These are phyloP conservation scores for Proteromonas lacertae DNA, from an alignment of 352 stramenopile genomes.

Conservation along the genomic window DNA sequence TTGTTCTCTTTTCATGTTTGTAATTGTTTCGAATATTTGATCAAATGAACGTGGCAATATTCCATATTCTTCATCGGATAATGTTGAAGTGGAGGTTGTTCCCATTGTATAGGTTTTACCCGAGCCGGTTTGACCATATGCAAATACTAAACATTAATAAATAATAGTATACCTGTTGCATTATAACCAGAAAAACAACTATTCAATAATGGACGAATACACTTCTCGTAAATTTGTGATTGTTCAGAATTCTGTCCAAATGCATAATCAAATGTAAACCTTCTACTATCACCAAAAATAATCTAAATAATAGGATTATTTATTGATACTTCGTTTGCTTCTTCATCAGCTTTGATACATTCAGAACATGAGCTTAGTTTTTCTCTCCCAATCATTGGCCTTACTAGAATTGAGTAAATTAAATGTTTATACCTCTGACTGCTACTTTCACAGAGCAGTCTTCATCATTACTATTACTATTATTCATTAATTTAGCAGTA, in stretches of 20 bases:
- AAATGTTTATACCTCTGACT: too few species aligned
- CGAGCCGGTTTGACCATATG: constrained; percentile 63
- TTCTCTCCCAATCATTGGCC: too few species aligned
- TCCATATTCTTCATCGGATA: constrained; percentile 18
- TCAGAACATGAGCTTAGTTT: too few species aligned
- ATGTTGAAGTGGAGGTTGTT: constrained; percentile 14
- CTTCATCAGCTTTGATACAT: too few species aligned
- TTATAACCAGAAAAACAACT: constrained; percentile 3
- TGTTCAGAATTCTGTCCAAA: constrained; percentile 29
- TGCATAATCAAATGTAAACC: constrained; percentile 50
- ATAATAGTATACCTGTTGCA: constrained; percentile 30
- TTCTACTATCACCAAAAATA: too few species aligned
- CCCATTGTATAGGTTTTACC: constrained; percentile 82
- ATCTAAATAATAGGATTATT: too few species aligned
- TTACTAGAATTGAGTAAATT: too few species aligned
- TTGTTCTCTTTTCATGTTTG: constrained; percentile 9
- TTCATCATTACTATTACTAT: too few species aligned
- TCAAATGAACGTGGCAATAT: constrained; percentile 42
- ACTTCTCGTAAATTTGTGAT: constrained; percentile 25
- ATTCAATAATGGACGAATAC: constrained; percentile 24
- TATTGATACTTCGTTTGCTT: too few species aligned
- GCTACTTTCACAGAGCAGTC: too few species aligned
- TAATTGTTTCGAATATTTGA: constrained; percentile 13
- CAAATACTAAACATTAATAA: constrained; percentile 70
- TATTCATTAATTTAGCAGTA: too few species aligned